Evolutionary conservation across 2,329 filamentous ascomycete genomes (phyloP).

Genomic region (Septoria linicola): DNA sequence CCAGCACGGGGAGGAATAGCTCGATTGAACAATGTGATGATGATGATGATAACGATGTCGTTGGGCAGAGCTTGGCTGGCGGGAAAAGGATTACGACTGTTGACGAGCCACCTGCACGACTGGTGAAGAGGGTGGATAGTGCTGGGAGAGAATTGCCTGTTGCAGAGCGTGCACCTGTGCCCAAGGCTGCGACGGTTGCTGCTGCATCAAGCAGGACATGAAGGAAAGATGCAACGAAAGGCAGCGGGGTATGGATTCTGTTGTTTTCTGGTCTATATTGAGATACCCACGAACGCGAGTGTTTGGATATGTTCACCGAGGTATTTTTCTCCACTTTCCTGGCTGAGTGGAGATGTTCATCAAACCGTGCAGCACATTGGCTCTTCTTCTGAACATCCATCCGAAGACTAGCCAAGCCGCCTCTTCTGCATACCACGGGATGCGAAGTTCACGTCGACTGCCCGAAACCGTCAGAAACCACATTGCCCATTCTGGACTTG

Average conservation of each 20-base stretch:
- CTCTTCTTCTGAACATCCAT: background rate
- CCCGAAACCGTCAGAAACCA: too few species aligned
- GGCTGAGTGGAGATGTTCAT: too few species aligned
- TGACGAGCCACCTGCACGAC: constrained; percentile 31
- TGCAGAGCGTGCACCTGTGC: constrained; percentile 48
- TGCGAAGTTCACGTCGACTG: too few species aligned
- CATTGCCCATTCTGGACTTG: too few species aligned
- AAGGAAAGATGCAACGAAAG: too few species aligned
- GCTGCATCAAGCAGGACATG: constrained; percentile 3
- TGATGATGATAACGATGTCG: constrained; percentile 14
- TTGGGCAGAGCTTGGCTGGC: constrained; percentile 26
- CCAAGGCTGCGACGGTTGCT: constrained; percentile 24
- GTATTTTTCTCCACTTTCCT: too few species aligned
- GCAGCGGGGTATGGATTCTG: background rate
- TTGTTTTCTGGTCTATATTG: constrained; percentile 2
- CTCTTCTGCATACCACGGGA: too few species aligned
- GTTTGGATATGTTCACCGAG: too few species aligned
- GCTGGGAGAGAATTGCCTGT: constrained; percentile 45
- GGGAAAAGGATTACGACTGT: constrained; percentile 28
- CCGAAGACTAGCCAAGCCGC: too few species aligned
- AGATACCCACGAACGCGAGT: constrained; percentile 12
- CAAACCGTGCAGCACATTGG: too few species aligned
- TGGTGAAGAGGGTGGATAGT: constrained; percentile 41
- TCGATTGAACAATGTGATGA: background rate
- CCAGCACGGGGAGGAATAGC: background rate